A percentile compares a stretch with the other conserved stretches of the same genome.
Conservation (phyloP, 139 green algal genomes). For the Chlorella sorokiniana region DNA sequence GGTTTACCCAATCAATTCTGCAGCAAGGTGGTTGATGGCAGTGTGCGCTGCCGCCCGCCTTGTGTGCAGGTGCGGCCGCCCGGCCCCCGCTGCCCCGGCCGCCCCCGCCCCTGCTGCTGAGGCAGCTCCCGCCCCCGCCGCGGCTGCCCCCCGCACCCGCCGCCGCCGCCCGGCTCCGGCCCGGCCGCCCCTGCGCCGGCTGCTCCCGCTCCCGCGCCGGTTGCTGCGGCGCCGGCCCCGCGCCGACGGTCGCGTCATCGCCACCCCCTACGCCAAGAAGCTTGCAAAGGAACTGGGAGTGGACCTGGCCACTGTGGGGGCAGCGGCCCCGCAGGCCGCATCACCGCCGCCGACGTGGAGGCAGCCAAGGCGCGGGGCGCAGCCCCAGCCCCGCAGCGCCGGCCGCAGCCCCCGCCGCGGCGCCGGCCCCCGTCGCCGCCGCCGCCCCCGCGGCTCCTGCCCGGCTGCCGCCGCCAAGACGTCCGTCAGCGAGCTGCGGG, state of each 20-base stretch:
- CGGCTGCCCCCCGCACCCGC: no score
- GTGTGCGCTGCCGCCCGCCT: constrained; percentile 30
- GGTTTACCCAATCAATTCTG: no score
- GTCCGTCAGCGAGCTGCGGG: constrained; percentile 80
- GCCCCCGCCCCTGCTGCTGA: constrained; percentile 54
- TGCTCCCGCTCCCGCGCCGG: constrained; percentile 45
- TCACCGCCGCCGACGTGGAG: constrained; percentile 94
- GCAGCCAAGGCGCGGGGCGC: constrained; percentile 38
- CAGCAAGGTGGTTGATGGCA: no score
- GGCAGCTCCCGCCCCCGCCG: constrained; percentile 24
- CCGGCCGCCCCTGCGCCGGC: constrained; percentile 51
- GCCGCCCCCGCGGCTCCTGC: constrained; percentile 45
- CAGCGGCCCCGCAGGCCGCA: constrained; percentile 89
- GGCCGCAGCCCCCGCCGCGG: constrained; percentile 49
- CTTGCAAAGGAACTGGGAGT: constrained; percentile 94
- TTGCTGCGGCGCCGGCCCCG: constrained; percentile 28
- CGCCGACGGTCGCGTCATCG: constrained; percentile 87
- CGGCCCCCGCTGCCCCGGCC: constrained; percentile 52
- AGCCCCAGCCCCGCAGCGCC: constrained; percentile 48
- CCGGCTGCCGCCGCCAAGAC: constrained; percentile 49
- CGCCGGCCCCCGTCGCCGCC: constrained; percentile 16
- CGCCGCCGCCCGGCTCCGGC: no score
- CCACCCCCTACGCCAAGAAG: constrained; percentile 99
- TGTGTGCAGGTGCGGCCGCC: constrained; percentile 33
- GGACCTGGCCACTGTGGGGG: constrained; percentile 82